Conservation (phyloP, 108 stramenopile genomes). For the Nitzschia palea region DNA sequence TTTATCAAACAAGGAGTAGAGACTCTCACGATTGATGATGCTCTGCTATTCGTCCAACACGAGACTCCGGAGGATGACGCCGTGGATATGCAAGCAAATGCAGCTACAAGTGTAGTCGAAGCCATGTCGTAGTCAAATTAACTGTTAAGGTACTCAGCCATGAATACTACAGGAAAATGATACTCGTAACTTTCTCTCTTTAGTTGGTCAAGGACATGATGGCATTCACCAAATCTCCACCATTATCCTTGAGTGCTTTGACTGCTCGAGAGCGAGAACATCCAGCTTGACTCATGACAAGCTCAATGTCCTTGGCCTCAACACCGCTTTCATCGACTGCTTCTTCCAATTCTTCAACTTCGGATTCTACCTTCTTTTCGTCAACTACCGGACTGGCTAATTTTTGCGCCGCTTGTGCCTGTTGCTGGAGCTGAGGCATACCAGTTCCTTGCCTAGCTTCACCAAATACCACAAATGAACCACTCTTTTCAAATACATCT, state of each 20-base stretch:
- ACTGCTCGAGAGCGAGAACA: constrained; percentile 87
- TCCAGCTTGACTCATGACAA: constrained; percentile 90
- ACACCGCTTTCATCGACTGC: constrained; percentile 91
- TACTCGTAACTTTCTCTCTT: too few species aligned
- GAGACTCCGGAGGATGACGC: background rate
- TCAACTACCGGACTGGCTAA: constrained; percentile 61
- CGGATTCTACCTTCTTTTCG: constrained; percentile 49
- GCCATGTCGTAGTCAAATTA: background rate
- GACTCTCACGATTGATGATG: constrained; percentile 44
- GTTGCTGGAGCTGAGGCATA: constrained; percentile 54
- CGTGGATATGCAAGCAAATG: background rate
- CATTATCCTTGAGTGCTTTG: constrained; percentile 90
- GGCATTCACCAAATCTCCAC: constrained; percentile 95
- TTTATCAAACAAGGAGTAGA: constrained; percentile 57
- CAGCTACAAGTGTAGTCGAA: background rate
- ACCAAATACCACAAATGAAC: constrained; percentile 96
- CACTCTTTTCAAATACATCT: constrained; percentile 87
- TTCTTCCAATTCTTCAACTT: constrained; percentile 43
- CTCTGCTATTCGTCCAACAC: constrained; percentile 34
- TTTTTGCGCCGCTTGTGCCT: constrained; percentile 50
- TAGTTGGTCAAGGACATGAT: constrained; percentile 91
- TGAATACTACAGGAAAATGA: too few species aligned
- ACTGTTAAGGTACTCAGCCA: too few species aligned
- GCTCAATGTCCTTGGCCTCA: constrained; percentile 93
- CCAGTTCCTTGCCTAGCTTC: constrained; percentile 80